Percentiles rank a stretch among this genome's conserved stretches.
phyloP scores from a whole-genome alignment of 176 grass and related monocot species.

The Elymus sibiricus region DNA sequence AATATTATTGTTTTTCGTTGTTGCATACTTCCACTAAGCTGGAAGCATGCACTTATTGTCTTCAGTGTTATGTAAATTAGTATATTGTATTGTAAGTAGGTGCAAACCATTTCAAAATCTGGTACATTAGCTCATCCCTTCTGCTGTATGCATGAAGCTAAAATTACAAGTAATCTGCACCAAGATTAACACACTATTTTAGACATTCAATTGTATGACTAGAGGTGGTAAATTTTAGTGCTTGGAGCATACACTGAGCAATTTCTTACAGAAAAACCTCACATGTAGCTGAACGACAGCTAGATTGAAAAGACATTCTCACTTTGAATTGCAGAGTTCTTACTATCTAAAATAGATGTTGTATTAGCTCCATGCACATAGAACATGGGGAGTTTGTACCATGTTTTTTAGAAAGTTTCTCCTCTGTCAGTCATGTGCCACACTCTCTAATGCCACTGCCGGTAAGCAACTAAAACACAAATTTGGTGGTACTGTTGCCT shows the following conservation, averaged over 20 bases:
- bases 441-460: not conserved
- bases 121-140: not conserved
- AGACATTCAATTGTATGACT: not conserved
- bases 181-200: not conserved
- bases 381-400: not conserved
- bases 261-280: not conserved
- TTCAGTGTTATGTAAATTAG: not conserved
- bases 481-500: not conserved
- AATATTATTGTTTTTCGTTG: not conserved
- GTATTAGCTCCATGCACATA: not conserved
- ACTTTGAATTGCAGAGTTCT: not conserved
- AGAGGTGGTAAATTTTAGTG: not conserved
- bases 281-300: not conserved
- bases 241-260: not conserved
- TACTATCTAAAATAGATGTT: not conserved
- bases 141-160: not conserved
- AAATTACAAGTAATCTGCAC: not conserved
- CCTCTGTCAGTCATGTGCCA: not conserved
- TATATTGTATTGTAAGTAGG: not conserved
- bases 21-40: not conserved
- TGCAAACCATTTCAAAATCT: not conserved
- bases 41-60: not conserved
- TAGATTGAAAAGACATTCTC: constrained; percentile 10
- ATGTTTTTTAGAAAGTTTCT: not conserved
- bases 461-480: not conserved